These are phyloP conservation scores for Xenoacremonium recifei DNA, from an alignment of 2,329 filamentous ascomycete genomes.

Conservation along the genomic window DNA sequence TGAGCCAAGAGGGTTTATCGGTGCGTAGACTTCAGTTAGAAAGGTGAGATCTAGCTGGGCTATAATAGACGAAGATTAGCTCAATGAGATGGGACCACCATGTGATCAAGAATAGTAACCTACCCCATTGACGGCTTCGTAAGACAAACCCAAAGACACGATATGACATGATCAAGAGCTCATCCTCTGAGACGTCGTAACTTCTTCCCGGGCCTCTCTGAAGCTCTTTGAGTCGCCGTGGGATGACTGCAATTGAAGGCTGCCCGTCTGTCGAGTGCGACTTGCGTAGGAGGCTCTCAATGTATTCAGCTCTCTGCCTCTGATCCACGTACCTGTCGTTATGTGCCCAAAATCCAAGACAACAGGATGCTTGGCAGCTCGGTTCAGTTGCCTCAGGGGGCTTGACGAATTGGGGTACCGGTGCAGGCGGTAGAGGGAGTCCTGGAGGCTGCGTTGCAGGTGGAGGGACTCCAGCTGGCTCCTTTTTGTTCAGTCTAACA, in stretches of 20 bases:
- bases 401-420: no score
- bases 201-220: not conserved
- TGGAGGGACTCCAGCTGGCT: no score
- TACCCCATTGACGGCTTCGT: constrained; percentile 32
- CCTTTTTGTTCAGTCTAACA: not conserved
- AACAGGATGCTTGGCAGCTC: not conserved
- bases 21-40: constrained; percentile 6
- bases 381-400: no score
- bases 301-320: constrained; percentile 4
- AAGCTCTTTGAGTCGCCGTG: constrained; percentile 2
- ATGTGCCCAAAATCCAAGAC: not conserved
- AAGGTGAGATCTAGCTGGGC: constrained; percentile 3
- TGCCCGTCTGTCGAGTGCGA: not conserved
- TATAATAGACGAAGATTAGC: not conserved
- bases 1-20: not conserved
- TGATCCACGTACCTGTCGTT: constrained; percentile 6
- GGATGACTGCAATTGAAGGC: not conserved
- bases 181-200: constrained; percentile 16
- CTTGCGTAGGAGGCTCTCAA: not conserved
- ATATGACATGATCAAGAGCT: constrained; percentile 31
- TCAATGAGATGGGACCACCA: not conserved
- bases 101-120: constrained; percentile 2
- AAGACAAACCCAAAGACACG: constrained; percentile 33
- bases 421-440: no score
- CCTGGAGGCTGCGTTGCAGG: no score